A percentile compares a stretch with the other conserved stretches of the same genome.
Evolutionary conservation across 176 grass and related monocot species (phyloP).

Genomic region (Triticum timopheevii): DNA sequence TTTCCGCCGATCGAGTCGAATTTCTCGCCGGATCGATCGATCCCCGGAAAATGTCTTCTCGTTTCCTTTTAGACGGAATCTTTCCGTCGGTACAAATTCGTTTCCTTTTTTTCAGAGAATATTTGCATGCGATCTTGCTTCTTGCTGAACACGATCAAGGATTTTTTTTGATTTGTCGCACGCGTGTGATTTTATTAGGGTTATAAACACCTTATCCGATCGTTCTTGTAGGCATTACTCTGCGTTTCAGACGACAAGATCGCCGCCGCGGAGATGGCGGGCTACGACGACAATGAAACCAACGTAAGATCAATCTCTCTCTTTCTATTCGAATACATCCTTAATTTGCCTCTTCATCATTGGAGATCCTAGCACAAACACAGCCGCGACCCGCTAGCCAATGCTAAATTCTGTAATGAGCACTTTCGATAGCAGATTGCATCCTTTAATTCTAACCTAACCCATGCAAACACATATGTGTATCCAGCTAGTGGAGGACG

Average conservation of each 20-base stretch:
- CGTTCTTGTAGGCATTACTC: background rate
- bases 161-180: background rate
- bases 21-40: background rate
- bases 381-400: background rate
- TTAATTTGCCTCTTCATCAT: background rate
- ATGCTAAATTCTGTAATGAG: background rate
- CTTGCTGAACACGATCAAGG: too few species aligned
- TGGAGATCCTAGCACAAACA: background rate
- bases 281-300: background rate
- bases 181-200: background rate
- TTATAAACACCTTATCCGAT: background rate
- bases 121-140: too few species aligned
- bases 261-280: slow-evolving; percentile 9
- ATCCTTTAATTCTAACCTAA: background rate
- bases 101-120: background rate
- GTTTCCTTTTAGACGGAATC: background rate
- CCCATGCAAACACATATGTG: background rate
- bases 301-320: slow-evolving; percentile 20
- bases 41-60: background rate
- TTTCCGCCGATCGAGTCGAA: background rate
- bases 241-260: background rate
- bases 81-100: background rate
- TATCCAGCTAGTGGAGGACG: slow-evolving; percentile 11
- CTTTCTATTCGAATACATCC: background rate
- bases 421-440: background rate